Base-by-base conservation (phyloP, 2,329 filamentous ascomycete species). In the Calonectria honghensis region DNA sequence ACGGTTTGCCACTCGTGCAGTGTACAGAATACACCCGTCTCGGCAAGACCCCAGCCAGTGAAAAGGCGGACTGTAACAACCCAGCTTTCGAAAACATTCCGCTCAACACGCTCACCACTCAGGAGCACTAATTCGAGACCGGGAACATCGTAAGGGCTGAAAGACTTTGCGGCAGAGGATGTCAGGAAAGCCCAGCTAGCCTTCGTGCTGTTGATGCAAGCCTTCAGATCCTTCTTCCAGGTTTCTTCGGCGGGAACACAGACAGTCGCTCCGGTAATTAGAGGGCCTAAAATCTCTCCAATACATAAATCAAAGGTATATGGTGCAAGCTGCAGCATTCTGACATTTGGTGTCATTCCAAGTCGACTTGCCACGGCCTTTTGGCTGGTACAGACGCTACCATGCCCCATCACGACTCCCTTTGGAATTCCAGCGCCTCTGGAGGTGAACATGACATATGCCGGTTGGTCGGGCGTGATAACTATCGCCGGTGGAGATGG, bases 381-480 rank as follows among this genome's bases (percentile, higher is more conserved):
- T 37, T 68, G 73, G 31, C 73, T 71, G 14, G 73, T 70, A 54
- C 71, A 70, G n/a, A 80, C 68, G 20, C 70, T 66, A 6, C 73
- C 35, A 50, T 81, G 80, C 6, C 74, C 69, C 29, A 81, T 67
- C 5, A 77, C 65, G 16, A 78, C 73, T 11, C 79, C 81, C 45
- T 81, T 82, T 5, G 81, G 78, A 6, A 59, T 73, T 3, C 79
- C 81, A 0, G 79, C 82, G 18, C 74, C 79, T 7, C 79, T 81
- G 2, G 79, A 80, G 0, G 80, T 82, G 35, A 82, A 83, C 11
- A 80, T 45, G 2, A 77, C 70, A 63, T 81, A 83, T 24, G 61
- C 61, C 4, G 61, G 39, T 10, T 48, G 61, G 41, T 65, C 39
- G 3, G 61, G 61, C 0, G 61, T 32, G 29, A 65, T 41, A 18